These are phyloP conservation scores for Cymodocea nodosa DNA, from an alignment of 116 monocot species.

Conservation along the genomic window DNA sequence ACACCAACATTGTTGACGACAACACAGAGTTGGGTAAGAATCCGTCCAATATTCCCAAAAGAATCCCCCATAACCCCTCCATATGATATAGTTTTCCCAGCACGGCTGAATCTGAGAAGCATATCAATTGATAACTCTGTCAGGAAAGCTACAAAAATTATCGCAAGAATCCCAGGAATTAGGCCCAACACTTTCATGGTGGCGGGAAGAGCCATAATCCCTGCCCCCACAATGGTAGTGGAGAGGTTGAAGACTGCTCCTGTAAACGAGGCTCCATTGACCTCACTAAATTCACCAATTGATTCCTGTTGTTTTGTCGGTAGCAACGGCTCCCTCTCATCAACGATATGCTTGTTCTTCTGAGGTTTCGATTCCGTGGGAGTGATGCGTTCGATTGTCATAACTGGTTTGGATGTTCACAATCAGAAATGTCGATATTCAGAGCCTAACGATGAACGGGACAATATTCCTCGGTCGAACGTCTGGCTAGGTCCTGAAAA, in stretches of 20 bases:
- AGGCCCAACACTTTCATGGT: conserved; percentile 71
- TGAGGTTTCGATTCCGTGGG: conserved; percentile 9
- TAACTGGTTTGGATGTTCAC: not conserved
- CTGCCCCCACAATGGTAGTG: conserved; percentile 75
- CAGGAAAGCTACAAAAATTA: conserved; percentile 49
- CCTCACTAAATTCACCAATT: conserved; percentile 35
- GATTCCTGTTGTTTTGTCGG: conserved; percentile 24
- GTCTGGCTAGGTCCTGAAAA: not conserved
- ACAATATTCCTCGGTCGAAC: not conserved
- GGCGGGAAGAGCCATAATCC: conserved; percentile 77
- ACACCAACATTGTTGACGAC: conserved; percentile 54
- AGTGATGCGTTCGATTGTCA: conserved; percentile 32
- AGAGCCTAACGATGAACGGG: not conserved
- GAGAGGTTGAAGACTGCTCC: conserved; percentile 80
- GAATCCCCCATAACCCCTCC: conserved; percentile 70
- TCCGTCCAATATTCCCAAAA: conserved; percentile 50
- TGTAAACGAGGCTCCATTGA: conserved; percentile 62
- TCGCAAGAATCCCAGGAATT: conserved; percentile 51
- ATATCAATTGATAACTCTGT: conserved; percentile 62
- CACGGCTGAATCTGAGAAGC: conserved; percentile 50
- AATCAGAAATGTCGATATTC: not conserved
- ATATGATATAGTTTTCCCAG: conserved; percentile 45
- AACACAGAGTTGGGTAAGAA: conserved; percentile 50
- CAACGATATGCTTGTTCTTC: conserved; percentile 20
- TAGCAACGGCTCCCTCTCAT: conserved; percentile 46